These are phyloP conservation scores for Colletotrichum sp. DNA, from an alignment of 2,329 filamentous ascomycete genomes.

Conservation along the genomic window DNA sequence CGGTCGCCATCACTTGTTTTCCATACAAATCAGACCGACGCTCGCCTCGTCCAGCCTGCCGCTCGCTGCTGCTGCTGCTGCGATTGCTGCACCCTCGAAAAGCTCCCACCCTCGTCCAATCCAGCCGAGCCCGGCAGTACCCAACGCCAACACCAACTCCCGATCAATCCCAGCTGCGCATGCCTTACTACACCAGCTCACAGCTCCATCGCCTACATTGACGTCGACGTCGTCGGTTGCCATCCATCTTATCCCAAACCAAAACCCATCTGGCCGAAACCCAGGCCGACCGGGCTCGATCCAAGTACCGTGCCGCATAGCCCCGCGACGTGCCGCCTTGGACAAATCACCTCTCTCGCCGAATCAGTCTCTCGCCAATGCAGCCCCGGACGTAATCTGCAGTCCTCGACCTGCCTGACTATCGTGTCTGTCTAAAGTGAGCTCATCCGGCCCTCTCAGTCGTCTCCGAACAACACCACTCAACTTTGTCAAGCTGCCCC, in stretches of 20 bases:
- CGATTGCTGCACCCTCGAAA: not conserved
- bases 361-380: not conserved
- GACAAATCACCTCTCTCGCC: not conserved
- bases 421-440: not conserved
- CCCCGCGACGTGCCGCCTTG: slow-evolving; percentile 2
- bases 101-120: not conserved
- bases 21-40: slow-evolving; percentile 13
- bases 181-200: not conserved
- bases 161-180: not conserved
- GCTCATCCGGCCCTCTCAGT: slow-evolving; percentile 1
- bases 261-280: slow-evolving; percentile 2
- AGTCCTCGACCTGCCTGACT: not conserved
- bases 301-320: not conserved
- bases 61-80: not conserved
- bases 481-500: not conserved
- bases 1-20: slow-evolving; percentile 10
- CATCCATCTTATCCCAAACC: not conserved
- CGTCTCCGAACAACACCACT: not conserved
- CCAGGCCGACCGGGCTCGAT: not conserved
- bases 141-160: not conserved
- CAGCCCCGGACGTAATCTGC: not conserved
- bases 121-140: not conserved
- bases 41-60: slow-evolving; percentile 2
- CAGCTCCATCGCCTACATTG: not conserved
- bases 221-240: not conserved